Evolutionary conservation across 2,329 filamentous ascomycete species (phyloP), one percentile per base, ranked within the genome.

Genomic region (Mycocentrospora acerina): DNA sequence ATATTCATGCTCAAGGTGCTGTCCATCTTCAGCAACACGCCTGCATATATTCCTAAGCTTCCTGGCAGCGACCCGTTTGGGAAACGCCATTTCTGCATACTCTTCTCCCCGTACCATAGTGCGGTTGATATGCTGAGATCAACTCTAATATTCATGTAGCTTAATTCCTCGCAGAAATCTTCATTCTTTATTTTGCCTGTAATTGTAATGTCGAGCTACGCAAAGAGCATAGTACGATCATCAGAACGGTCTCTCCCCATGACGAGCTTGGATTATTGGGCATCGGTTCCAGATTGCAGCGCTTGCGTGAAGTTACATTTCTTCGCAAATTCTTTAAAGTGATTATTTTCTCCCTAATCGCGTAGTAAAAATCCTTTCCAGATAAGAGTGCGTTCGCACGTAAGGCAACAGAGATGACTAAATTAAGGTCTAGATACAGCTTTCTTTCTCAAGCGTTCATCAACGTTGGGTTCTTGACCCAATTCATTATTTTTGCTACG

Each of bases 311-410:
- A 35, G 24, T 27, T 10, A 17, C 22, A 7, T 11, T 22, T 27
- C 15, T 7, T 28, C 8, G 24, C 24, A 28, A 35, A 19, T 27
- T 19, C 32, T 8, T 16, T 28, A 27, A 35, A 35, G 16, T 28
- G 32, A 16, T 28, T 35, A 26, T 35, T 35, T 35, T 35, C 24
- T 35, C 32, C 11, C 17, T 14, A 8, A 35, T 11, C 17, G 29
- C 25, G 9, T 7, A 19, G 11, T 35, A 15, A 10, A 25, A 35
- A 10, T 28, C 29, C 7, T 35, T 12, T 10, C 19, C 15, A 14
- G 32, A 35, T 11, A 28, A 16, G 16, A 35, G 1, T n/a, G n/a
- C n/a, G n/a, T n/a, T n/a, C n/a, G n/a, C n/a, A n/a, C n/a, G n/a
- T n/a, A n/a, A n/a, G n/a, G 32, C 32, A 19, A 35, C 25, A 15